Percentiles rank a stretch among this genome's conserved stretches.
Conservation (phyloP, 169 alveolate genomes). For the Toxoplasma gondii region DNA sequence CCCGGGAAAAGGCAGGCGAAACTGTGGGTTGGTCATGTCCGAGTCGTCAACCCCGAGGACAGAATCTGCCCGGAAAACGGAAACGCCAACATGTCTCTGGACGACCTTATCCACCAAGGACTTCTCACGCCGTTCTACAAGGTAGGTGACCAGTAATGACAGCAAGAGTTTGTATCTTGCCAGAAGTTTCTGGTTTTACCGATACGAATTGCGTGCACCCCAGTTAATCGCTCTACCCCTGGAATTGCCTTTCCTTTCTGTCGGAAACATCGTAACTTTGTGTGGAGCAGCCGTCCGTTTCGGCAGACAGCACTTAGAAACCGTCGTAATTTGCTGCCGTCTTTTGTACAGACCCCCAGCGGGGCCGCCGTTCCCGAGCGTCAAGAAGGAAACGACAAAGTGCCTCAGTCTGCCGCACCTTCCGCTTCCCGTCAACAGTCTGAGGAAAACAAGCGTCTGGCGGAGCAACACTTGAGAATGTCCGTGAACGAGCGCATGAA, state of each 20-base stretch:
- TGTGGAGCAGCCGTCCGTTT: too few relatives aligned
- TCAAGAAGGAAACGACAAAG: too few relatives aligned
- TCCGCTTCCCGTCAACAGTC: background rate
- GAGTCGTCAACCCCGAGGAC: constrained; percentile 1
- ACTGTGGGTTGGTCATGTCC: constrained; percentile 3
- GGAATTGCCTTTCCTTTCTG: too few relatives aligned
- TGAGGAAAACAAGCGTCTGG: background rate
- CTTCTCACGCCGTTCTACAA: background rate
- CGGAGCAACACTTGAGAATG: background rate
- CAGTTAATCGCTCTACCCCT: too few relatives aligned
- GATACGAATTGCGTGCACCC: too few relatives aligned
- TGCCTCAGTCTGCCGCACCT: background rate
- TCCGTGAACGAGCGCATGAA: background rate
- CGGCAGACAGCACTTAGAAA: too few relatives aligned
- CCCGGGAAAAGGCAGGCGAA: background rate
- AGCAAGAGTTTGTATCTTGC: too few relatives aligned
- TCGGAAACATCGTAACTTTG: too few relatives aligned
- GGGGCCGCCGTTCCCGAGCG: too few relatives aligned
- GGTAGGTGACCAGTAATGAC: background rate
- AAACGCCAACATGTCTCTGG: background rate
- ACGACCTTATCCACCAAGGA: background rate
- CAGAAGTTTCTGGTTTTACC: too few relatives aligned
- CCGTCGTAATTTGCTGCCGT: too few relatives aligned
- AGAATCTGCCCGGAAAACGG: background rate
- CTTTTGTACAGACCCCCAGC: too few relatives aligned